These are phyloP conservation scores for Gentiana straminea DNA, from an alignment of 257 asterid genomes.

Conservation along the genomic window DNA sequence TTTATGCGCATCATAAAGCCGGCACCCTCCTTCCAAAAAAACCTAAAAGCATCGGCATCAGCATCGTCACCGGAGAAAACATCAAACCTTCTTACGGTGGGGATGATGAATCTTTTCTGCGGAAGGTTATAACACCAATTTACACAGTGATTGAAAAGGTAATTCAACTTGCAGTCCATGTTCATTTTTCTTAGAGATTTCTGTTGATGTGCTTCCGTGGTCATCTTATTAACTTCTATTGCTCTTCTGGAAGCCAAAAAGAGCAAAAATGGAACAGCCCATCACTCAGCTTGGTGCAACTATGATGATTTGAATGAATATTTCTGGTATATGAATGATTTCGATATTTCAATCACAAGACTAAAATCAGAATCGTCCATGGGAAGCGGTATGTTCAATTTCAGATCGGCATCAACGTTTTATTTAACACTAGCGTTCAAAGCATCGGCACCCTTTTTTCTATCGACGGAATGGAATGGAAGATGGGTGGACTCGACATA, in stretches of 20 bases:
- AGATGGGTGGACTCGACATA: too few relatives aligned
- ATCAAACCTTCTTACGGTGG: constrained; percentile 98
- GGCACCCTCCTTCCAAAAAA: too few relatives aligned
- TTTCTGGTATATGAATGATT: constrained; percentile 51
- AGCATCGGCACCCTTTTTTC: too few relatives aligned
- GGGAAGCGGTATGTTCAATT: too few relatives aligned
- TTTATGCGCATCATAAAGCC: too few relatives aligned
- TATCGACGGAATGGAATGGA: too few relatives aligned
- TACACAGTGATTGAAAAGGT: constrained; percentile 90
- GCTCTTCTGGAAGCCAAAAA: constrained; percentile 63
- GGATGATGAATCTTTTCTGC: constrained; percentile 78
- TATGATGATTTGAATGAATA: constrained; percentile 90
- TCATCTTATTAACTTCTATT: constrained; percentile 10
- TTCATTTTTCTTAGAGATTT: constrained; percentile 3
- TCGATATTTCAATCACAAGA: constrained; percentile 7
- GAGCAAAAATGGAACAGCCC: constrained; percentile 73
- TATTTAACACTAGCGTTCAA: too few relatives aligned
- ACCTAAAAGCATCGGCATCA: too few relatives aligned
- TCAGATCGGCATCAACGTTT: too few relatives aligned
- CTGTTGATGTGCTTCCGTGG: constrained; percentile 6
- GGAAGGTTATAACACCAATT: constrained; percentile 82
- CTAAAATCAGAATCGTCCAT: constrained; percentile 2
- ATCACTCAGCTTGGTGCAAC: constrained; percentile 95
- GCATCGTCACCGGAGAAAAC: constrained; percentile 97
- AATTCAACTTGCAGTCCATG: constrained; percentile 13